A percentile compares a stretch with the other conserved stretches of the same genome.
These are phyloP conservation scores for Chaetomiaceae sp. DNA, from an alignment of 2,329 filamentous ascomycete species.

Conservation along the genomic window DNA sequence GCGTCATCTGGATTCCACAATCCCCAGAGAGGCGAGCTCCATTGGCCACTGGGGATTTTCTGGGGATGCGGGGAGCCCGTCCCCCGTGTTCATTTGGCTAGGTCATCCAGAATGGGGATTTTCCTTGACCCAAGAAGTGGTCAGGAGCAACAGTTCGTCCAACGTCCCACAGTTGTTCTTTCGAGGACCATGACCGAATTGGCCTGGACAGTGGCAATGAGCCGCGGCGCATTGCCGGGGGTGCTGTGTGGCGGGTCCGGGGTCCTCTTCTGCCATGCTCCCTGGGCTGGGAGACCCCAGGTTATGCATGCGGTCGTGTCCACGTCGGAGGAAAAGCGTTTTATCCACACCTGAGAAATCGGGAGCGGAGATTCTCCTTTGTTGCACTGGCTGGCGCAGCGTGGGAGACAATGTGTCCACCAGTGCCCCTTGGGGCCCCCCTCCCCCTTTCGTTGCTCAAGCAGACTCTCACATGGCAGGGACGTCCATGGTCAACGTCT, in stretches of 20 bases:
- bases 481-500: background rate
- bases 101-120: too few species aligned
- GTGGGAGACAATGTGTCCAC: too few species aligned
- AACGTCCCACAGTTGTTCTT: too few species aligned
- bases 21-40: background rate
- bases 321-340: background rate
- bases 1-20: background rate
- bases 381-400: background rate
- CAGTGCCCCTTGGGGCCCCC: too few species aligned
- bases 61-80: background rate
- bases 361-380: background rate
- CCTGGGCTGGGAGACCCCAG: conserved; percentile 10
- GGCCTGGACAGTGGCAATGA: background rate
- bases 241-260: background rate
- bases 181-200: too few species aligned
- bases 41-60: background rate
- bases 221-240: background rate
- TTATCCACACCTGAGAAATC: conserved; percentile 4
- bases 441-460: conserved; percentile 7
- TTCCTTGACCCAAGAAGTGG: too few species aligned
- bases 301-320: background rate
- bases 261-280: background rate
- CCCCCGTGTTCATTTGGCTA: background rate
- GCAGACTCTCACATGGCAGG: background rate
- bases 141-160: too few species aligned